These are phyloP conservation scores for Dinochytrium kinnereticum DNA, from an alignment of 371 early-diverging fungal species.

Conservation along the genomic window DNA sequence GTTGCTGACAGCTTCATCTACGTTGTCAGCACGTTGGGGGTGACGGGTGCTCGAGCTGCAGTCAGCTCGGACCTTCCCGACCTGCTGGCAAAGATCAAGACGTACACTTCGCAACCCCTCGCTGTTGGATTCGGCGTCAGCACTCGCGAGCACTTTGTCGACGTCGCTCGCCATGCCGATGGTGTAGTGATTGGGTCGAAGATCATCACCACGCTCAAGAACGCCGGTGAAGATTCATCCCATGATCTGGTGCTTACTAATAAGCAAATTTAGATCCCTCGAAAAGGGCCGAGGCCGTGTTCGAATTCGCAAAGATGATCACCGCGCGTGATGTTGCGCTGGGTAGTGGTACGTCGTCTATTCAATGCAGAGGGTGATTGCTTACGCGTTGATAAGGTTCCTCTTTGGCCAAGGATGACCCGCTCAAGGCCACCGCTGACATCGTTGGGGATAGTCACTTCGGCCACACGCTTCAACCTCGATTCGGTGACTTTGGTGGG, in stretches of 20 bases:
- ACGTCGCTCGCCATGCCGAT: conserved; percentile 85
- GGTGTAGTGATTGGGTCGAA: conserved; percentile 95
- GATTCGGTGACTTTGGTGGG: conserved; percentile 96
- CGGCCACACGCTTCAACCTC: conserved; percentile 57
- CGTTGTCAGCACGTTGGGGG: conserved; percentile 91
- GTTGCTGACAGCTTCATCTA: conserved; percentile 93
- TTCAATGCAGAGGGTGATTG: too few species aligned
- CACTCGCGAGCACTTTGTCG: conserved; percentile 82
- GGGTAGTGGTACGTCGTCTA: not conserved
- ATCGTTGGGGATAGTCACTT: too few species aligned
- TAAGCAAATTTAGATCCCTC: not conserved
- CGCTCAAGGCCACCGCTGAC: not conserved
- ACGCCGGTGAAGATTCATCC: conserved; percentile 44
- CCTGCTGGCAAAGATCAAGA: conserved; percentile 76
- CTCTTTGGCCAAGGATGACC: too few species aligned
- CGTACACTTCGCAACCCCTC: conserved; percentile 75
- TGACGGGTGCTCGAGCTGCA: conserved; percentile 79
- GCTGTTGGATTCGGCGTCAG: conserved; percentile 98
- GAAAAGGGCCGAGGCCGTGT: not conserved
- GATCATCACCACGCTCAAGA: conserved; percentile 79
- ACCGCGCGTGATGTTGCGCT: conserved; percentile 7
- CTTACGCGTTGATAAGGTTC: too few species aligned
- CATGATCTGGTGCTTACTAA: conserved; percentile 4
- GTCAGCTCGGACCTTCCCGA: conserved; percentile 75
- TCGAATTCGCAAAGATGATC: conserved; percentile 9